These are phyloP conservation scores for Xerocomellus dryophilus DNA, from an alignment of 768 basidiomycete genomes.

Conservation along the genomic window DNA sequence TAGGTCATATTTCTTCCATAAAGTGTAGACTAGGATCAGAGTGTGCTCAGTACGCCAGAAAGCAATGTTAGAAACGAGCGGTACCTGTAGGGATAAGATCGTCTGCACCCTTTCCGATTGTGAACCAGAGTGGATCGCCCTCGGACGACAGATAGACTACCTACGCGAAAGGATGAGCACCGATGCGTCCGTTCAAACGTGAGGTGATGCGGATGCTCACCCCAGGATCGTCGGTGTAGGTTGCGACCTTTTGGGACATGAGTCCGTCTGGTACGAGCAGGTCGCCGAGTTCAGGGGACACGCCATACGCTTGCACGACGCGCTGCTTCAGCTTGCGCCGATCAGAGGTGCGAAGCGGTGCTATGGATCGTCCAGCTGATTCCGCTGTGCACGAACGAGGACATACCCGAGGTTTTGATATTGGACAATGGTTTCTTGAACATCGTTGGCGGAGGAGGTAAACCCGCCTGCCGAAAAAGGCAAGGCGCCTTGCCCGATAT, in stretches of 20 bases:
- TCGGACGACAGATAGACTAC: conserved; percentile 59
- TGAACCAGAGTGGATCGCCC: conserved; percentile 79
- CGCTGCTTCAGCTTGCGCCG: conserved; percentile 67
- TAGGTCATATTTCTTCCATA: conserved; percentile 71
- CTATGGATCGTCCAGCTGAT: conserved; percentile 23
- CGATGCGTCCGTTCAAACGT: not conserved
- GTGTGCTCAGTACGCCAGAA: not conserved
- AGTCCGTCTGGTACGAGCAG: conserved; percentile 73
- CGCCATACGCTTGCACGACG: conserved; percentile 44
- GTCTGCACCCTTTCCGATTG: conserved; percentile 61
- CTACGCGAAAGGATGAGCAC: conserved; percentile 34
- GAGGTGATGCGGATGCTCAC: conserved; percentile 34
- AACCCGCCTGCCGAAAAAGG: conserved; percentile 5
- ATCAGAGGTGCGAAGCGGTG: conserved; percentile 71
- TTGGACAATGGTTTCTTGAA: conserved; percentile 76
- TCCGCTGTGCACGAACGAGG: not conserved
- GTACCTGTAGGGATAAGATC: conserved; percentile 71
- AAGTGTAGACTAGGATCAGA: conserved; percentile 55
- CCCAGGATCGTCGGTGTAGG: conserved; percentile 61
- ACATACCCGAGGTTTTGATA: conserved; percentile 60
- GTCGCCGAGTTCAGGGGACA: conserved; percentile 60
- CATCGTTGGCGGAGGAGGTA: conserved; percentile 40
- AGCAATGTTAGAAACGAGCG: not conserved
- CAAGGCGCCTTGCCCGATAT: too few species aligned
- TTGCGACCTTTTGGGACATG: conserved; percentile 62